These are phyloP conservation scores for Pseudozyma hubeiensis DNA, from an alignment of 1,284 basidiomycete genomes.

Conservation along the genomic window DNA sequence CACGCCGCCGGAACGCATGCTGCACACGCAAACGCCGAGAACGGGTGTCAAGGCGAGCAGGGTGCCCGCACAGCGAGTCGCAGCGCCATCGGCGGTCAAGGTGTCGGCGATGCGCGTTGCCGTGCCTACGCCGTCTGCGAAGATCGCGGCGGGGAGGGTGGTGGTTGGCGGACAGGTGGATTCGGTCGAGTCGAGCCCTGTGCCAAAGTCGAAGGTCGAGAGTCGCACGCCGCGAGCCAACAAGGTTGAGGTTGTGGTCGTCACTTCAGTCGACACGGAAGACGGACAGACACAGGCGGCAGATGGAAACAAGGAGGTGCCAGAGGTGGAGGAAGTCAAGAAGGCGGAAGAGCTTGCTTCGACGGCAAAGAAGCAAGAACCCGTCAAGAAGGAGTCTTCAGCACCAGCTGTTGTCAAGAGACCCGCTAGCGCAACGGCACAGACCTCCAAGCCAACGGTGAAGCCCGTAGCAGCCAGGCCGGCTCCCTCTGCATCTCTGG, in stretches of 20 bases:
- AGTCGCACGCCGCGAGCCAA: conserved; percentile 6
- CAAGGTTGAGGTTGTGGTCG: background rate
- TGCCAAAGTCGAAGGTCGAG: conserved; percentile 10
- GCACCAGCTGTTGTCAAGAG: conserved; percentile 3
- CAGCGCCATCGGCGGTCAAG: conserved; percentile 25
- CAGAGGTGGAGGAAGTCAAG: conserved; percentile 1
- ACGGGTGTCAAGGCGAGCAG: conserved; percentile 39
- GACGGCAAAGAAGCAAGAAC: conserved; percentile 1
- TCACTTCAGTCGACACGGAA: background rate
- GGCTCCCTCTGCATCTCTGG: conserved; percentile 17
- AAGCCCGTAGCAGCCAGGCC: conserved; percentile 13
- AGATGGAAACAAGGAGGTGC: background rate
- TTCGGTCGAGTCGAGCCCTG: conserved; percentile 20
- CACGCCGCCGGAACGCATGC: conserved; percentile 17
- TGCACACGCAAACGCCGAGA: conserved; percentile 26
- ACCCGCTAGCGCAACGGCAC: background rate
- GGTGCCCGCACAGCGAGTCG: conserved; percentile 35
- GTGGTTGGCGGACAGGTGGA: background rate
- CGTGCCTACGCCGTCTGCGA: conserved; percentile 33
- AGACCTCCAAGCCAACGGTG: conserved; percentile 2
- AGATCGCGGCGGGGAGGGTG: conserved; percentile 20
- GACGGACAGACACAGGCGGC: background rate
- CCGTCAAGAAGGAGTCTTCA: background rate
- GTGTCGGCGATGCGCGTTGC: conserved; percentile 32
- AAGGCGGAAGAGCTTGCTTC: background rate